These are phyloP conservation scores for Elsinoe fawcettii DNA, from an alignment of 2,329 filamentous ascomycete species.

Conservation along the genomic window DNA sequence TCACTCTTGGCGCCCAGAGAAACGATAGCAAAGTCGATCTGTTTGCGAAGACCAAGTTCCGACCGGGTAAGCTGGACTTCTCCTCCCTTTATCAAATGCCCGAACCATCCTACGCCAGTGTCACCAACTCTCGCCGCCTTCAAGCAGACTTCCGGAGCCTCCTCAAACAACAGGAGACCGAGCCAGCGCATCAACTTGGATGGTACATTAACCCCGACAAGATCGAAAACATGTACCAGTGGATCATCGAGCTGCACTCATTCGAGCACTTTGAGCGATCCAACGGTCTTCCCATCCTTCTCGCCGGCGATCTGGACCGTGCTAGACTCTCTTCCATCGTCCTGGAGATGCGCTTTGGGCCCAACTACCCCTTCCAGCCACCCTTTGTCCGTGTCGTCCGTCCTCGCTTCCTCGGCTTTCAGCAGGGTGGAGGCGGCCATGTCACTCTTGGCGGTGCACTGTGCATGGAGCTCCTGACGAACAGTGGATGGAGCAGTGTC, in stretches of 20 bases:
- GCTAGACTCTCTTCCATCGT: slow-evolving; percentile 59
- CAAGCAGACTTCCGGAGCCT: slow-evolving; percentile 58
- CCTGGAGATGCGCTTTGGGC: slow-evolving; percentile 72
- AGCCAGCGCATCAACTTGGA: slow-evolving; percentile 59
- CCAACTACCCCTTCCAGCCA: slow-evolving; percentile 66
- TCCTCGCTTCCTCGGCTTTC: slow-evolving; percentile 68
- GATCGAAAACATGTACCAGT: slow-evolving; percentile 73
- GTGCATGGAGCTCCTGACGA: slow-evolving; percentile 74
- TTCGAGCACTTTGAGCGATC: slow-evolving; percentile 43
- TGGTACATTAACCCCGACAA: slow-evolving; percentile 69
- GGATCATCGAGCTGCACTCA: slow-evolving; percentile 83
- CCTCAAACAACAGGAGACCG: slow-evolving; percentile 54
- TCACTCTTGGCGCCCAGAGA: slow-evolving; percentile 5
- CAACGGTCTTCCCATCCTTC: slow-evolving; percentile 43
- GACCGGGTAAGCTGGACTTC: slow-evolving; percentile 58
- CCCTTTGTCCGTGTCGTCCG: slow-evolving; percentile 79
- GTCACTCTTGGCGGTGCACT: slow-evolving; percentile 78
- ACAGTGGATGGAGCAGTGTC: slow-evolving; percentile 69
- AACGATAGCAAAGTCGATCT: background rate
- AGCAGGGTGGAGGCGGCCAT: slow-evolving; percentile 70
- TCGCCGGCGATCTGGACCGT: slow-evolving; percentile 66
- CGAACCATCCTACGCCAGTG: slow-evolving; percentile 57
- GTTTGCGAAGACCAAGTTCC: slow-evolving; percentile 50
- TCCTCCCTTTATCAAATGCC: slow-evolving; percentile 56
- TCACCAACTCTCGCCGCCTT: slow-evolving; percentile 53